phyloP scores from a whole-genome alignment of 306 rosid genomes.

The Corylus americana region DNA sequence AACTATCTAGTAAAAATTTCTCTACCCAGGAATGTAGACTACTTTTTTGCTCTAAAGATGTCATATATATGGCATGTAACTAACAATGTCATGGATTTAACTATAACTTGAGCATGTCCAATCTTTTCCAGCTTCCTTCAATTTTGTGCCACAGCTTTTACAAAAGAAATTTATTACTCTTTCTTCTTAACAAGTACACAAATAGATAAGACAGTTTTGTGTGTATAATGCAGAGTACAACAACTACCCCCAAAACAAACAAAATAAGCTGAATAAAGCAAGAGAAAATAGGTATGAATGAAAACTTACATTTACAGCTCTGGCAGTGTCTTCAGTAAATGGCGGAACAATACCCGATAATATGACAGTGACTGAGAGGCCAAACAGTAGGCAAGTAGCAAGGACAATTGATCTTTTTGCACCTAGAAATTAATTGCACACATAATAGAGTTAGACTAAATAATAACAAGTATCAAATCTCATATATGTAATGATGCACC shows the following conservation, averaged over 20 bases:
- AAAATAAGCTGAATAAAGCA: conserved; percentile 1
- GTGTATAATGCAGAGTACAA: conserved; percentile 8
- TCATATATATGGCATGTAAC: background rate
- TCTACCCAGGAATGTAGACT: background rate
- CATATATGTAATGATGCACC: background rate
- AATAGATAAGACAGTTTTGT: too few relatives aligned
- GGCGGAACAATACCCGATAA: conserved; percentile 65
- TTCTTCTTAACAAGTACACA: background rate
- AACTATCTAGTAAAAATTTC: background rate
- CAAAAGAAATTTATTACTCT: background rate
- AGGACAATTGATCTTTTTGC: conserved; percentile 58
- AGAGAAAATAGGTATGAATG: conserved; percentile 8
- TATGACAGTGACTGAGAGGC: conserved; percentile 55
- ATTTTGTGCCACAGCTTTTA: background rate
- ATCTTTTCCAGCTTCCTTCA: background rate
- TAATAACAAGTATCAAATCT: conserved; percentile 3
- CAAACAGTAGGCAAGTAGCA: conserved; percentile 59
- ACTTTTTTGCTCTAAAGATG: background rate
- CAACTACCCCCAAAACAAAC: background rate
- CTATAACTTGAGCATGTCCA: background rate
- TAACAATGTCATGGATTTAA: background rate
- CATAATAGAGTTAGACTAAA: background rate
- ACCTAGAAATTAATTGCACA: conserved; percentile 53
- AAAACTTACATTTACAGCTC: conserved; percentile 81
- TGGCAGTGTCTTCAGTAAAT: conserved; percentile 69